A percentile compares a stretch with the other conserved stretches of the same genome.
phyloP scores from a whole-genome alignment of 1,284 basidiomycete species.

The Tilletia walkeri region DNA sequence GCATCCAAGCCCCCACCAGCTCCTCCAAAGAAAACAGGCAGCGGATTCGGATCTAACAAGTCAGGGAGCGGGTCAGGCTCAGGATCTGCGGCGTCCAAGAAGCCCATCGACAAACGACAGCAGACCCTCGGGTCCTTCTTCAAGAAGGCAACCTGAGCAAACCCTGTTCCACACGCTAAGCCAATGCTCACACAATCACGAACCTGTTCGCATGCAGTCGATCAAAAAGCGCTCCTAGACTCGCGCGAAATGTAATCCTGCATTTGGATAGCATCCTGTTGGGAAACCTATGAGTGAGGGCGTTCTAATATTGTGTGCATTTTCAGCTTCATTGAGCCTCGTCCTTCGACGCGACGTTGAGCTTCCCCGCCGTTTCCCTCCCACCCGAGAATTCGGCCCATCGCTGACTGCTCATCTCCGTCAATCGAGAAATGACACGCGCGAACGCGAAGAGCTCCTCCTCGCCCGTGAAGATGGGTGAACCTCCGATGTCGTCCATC shows the following conservation, averaged over 20 bases:
- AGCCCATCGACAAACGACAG: constrained; percentile 36
- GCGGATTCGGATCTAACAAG: background rate
- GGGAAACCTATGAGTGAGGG: too few species aligned
- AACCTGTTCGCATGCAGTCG: background rate
- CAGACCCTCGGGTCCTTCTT: constrained; percentile 42
- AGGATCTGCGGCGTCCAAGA: constrained; percentile 7
- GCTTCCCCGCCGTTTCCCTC: background rate
- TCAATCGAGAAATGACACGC: constrained; percentile 50
- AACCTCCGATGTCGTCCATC: constrained; percentile 50
- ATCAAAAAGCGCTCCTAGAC: background rate
- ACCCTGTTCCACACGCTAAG: constrained; percentile 6
- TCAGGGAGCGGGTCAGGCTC: constrained; percentile 23
- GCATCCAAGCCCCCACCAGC: background rate
- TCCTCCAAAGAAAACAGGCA: constrained; percentile 18
- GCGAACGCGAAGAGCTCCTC: constrained; percentile 55
- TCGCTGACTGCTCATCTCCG: constrained; percentile 49
- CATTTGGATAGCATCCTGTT: too few species aligned
- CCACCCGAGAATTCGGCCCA: constrained; percentile 28
- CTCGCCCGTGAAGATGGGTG: constrained; percentile 52
- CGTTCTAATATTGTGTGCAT: too few species aligned
- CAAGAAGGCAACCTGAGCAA: constrained; percentile 25
- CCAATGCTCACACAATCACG: too few species aligned
- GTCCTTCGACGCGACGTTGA: constrained; percentile 12
- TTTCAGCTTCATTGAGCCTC: constrained; percentile 6
- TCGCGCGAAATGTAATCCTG: background rate